Evolutionary conservation across 2,329 filamentous ascomycete genomes (phyloP).

Genomic region (Davidsoniella virescens): DNA sequence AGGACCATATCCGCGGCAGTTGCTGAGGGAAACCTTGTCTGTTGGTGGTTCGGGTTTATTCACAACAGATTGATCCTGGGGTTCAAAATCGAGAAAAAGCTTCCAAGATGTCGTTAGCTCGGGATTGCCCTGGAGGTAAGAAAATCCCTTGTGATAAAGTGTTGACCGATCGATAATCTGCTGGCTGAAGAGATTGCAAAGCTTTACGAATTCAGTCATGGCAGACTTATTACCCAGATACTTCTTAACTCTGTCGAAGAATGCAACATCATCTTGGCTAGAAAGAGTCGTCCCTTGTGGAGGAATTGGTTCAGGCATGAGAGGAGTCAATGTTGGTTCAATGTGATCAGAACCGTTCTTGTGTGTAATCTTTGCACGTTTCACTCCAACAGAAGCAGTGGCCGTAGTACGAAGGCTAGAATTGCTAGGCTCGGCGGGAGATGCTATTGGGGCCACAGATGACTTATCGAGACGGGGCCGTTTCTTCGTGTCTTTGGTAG

Average conservation of each 20-base stretch:
- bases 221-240: slow-evolving; percentile 81
- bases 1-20: slow-evolving; percentile 87
- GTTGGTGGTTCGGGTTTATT: slow-evolving; percentile 59
- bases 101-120: slow-evolving; percentile 87
- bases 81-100: slow-evolving; percentile 63
- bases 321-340: slow-evolving; percentile 76
- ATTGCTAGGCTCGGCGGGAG: slow-evolving; percentile 5
- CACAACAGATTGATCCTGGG: slow-evolving; percentile 61
- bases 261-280: slow-evolving; percentile 69
- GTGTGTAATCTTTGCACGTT: slow-evolving; percentile 63
- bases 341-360: slow-evolving; percentile 47
- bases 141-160: slow-evolving; percentile 64
- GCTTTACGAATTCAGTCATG: slow-evolving; percentile 91
- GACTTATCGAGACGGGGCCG: slow-evolving; percentile 49
- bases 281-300: slow-evolving; percentile 59
- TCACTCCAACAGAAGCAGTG: slow-evolving; percentile 16
- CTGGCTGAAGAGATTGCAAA: slow-evolving; percentile 89
- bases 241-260: slow-evolving; percentile 96
- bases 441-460: slow-evolving; percentile 23
- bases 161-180: slow-evolving; percentile 79
- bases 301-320: slow-evolving; percentile 72
- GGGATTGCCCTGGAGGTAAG: slow-evolving; percentile 73
- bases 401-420: slow-evolving; percentile 12
- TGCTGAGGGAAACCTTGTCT: slow-evolving; percentile 79
- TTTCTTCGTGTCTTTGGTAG: slow-evolving; percentile 83